These are phyloP conservation scores for Pseudomonodictys pantanalensis DNA, from an alignment of 495 filamentous ascomycete genomes.

Conservation along the genomic window DNA sequence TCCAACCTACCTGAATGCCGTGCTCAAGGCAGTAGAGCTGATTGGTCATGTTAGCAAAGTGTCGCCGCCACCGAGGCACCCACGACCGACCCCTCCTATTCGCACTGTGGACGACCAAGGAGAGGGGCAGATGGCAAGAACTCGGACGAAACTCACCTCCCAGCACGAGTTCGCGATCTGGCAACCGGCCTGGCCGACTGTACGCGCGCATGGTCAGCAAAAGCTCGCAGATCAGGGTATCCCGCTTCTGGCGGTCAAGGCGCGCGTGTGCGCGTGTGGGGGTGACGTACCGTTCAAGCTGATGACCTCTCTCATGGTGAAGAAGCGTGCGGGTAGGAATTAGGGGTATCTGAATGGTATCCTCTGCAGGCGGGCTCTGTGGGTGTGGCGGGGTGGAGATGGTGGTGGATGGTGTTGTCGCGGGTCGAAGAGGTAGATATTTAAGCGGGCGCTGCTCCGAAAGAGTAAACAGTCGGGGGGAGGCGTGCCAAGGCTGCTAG, in stretches of 20 bases:
- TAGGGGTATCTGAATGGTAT: constrained; percentile 10
- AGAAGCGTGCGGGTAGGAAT: constrained; percentile 15
- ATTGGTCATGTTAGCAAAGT: constrained; percentile 15
- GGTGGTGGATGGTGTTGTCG: constrained; percentile 27
- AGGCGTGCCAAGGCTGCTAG: too few relatives aligned
- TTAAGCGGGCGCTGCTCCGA: not conserved
- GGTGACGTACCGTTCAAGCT: constrained; percentile 87
- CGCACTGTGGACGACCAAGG: not conserved
- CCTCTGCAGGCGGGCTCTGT: not conserved
- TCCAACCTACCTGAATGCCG: constrained; percentile 84
- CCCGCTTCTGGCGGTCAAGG: constrained; percentile 36
- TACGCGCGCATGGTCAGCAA: constrained; percentile 44
- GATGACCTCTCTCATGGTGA: constrained; percentile 93
- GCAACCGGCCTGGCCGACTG: constrained; percentile 99
- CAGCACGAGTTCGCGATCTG: constrained; percentile 99
- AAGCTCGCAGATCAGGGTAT: not conserved
- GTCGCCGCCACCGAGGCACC: constrained; percentile 13
- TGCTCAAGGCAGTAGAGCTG: constrained; percentile 99
- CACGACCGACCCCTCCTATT: constrained; percentile 20
- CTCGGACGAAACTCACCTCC: constrained; percentile 70
- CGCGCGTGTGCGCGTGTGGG: constrained; percentile 32
- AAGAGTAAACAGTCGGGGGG: not conserved
- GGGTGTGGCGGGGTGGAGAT: constrained; percentile 29
- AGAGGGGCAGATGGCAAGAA: not conserved
- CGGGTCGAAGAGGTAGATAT: constrained; percentile 5